Base-by-base conservation (phyloP, 495 filamentous ascomycete species). In the Acidiella bohemica region DNA sequence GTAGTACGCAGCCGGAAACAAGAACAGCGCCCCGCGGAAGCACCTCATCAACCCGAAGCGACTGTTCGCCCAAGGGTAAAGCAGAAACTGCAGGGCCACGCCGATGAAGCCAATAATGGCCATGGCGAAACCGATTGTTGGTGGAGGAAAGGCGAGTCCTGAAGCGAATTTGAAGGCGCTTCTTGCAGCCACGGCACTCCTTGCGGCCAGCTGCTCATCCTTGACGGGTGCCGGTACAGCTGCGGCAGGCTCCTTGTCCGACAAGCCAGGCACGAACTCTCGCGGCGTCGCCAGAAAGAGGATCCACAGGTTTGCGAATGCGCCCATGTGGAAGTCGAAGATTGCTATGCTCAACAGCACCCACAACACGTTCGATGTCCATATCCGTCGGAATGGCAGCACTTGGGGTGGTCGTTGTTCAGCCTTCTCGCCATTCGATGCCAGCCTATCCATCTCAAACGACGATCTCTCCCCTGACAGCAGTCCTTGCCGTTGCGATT, bases 311-410 rank as follows among this genome's bases (percentile, higher is more conserved):
- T 39, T 44, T 32, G 46, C 32, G 39, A 59, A 59, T 25, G 56
- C 56, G 35, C 51, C 55, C 53, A 59, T 54, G 41, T 59, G 56
- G 28, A 56, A 54, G 41, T 54, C 56, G 37, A 59, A 56, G 29
- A 59, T 50, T 20, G 53, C 56, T 19, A 53, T 47, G 24, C 38
- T 42, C 11, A 54, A 27, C 5, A 59, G 39, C 9, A 51, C 53
- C 37, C 41, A 53, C 25, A 56, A 32, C 18, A 59, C 56, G 24
- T 56, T 59, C 2, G 53, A 24, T 2, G 56, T 59, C 53, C 53
- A 59, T 28, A 59, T 56, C 6, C 48, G 43, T 4, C 40, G 20
- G 42, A 56, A 59, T 3, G 53, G 48, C 5, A 59, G 40, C 16
- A 30, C 28, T 13, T 41, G 44, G 10, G 35, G 17, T 3, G 50